Evolutionary conservation across 2,329 filamentous ascomycete species (phyloP).

Genomic region (Orbilia blumenaviensis): DNA sequence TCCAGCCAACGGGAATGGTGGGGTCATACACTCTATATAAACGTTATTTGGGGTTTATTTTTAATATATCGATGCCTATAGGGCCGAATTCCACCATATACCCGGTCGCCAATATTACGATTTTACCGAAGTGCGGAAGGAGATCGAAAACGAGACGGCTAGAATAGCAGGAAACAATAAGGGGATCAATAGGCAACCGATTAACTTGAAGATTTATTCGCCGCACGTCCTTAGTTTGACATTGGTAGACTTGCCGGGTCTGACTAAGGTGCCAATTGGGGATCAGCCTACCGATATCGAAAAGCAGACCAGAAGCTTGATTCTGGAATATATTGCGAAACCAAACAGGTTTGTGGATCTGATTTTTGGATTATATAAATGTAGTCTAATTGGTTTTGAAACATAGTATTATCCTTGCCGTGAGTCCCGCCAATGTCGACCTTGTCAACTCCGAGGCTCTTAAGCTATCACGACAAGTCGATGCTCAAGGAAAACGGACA

Average conservation of each 20-base stretch:
- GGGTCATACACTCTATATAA: constrained; percentile 64
- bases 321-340: constrained; percentile 98
- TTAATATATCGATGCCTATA: constrained; percentile 64
- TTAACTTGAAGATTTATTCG: constrained; percentile 98
- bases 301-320: constrained; percentile 95
- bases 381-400: background rate
- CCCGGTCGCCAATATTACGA: constrained; percentile 88
- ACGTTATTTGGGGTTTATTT: background rate
- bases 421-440: constrained; percentile 97
- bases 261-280: constrained; percentile 98
- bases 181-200: constrained; percentile 95
- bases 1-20: constrained; percentile 68
- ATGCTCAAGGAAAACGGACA: constrained; percentile 89
- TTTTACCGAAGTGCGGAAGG: constrained; percentile 90
- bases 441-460: constrained; percentile 97
- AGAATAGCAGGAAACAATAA: constrained; percentile 97
- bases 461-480: constrained; percentile 95
- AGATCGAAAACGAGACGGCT: constrained; percentile 96
- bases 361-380: background rate
- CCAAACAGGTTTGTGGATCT: constrained; percentile 71
- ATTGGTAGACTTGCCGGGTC: constrained; percentile 89
- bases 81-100: constrained; percentile 97
- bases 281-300: constrained; percentile 98
- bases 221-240: constrained; percentile 96
- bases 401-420: constrained; percentile 86